Base-by-base conservation (phyloP, 1,139 yeast species). In the Taphrina wiesneri region DNA sequence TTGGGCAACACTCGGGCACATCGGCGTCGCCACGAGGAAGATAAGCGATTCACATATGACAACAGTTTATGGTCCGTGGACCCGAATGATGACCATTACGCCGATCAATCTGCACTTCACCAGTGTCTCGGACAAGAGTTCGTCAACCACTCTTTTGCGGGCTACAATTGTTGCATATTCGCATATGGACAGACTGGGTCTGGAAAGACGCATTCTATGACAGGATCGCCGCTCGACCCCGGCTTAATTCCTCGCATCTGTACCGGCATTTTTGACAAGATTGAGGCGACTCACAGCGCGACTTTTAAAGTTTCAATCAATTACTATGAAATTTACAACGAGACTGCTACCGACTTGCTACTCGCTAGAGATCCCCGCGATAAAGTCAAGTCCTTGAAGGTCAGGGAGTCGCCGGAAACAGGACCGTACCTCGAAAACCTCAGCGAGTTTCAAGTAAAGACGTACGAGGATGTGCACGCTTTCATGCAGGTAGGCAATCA, bases 141-240 rank as follows among this genome's bases (percentile, higher is more conserved):
- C 68, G 76, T 88, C 17, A 80, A 82, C 34, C 90, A 88, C 72
- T 82, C 86, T 41, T 79, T 90, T 70, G 80, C 82, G 49, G 97
- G 97, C 0, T 89, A 87, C 74, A 90, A 91, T 74, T 92, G 93
- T 25, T 86, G 96, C 0, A 86, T 91, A 0, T 77, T 90, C 54
- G 92, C 96, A 0, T 91, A 90, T 75, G 97, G 97, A 5, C 96
- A 89, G 73, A 87, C 96, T 0, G 95, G 96, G 0, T 83, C 93
- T 0, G 97, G 97, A 3, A 90, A 90, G 74, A 85, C 96, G 0
- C 85, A 85, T 73, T 87, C 96, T 1, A 88, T 91, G 95, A 83
- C 88, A 71, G 72, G 68, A 32, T 49, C 43, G 2, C 28, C 47
- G 0, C 70, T 71, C 9, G 81, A 81, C 26, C 83, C 83, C 0